Conservation (phyloP, 2,329 filamentous ascomycete genomes). For the Ophiocordyceps sinensis region DNA sequence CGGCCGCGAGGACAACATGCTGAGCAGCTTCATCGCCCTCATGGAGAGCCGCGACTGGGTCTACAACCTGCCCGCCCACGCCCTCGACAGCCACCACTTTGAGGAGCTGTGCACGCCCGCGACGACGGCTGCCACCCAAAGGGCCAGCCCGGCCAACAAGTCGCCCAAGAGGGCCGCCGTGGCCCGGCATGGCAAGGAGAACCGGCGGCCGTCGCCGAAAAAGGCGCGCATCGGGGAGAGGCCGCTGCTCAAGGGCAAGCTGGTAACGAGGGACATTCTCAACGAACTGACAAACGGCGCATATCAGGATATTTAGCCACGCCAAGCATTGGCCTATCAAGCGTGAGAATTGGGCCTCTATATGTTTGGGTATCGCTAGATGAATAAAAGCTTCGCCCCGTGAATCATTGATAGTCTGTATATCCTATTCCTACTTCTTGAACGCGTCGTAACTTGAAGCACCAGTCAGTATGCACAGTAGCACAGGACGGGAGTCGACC, state of each 20-base stretch:
- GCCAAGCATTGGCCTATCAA: neutral
- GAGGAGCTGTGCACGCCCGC: constrained; percentile 38
- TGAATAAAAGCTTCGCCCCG: neutral
- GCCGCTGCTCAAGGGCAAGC: constrained; percentile 48
- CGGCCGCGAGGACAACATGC: constrained; percentile 54
- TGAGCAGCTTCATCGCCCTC: constrained; percentile 59
- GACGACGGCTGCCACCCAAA: constrained; percentile 14
- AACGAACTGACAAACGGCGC: constrained; percentile 48
- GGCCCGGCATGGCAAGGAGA: constrained; percentile 25
- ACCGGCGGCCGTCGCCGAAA: constrained; percentile 33
- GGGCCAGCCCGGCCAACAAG: constrained; percentile 15
- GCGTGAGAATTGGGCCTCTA: constrained; percentile 1
- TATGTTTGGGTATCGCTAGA: constrained; percentile 4
- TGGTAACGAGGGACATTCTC: constrained; percentile 61
- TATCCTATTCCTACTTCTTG: neutral
- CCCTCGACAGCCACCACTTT: constrained; percentile 54
- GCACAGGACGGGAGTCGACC: constrained; percentile 2
- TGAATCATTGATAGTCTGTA: neutral
- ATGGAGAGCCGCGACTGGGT: constrained; percentile 73
- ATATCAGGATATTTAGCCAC: constrained; percentile 9
- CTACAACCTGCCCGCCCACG: constrained; percentile 52
- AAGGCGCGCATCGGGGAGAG: constrained; percentile 44
- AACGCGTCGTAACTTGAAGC: constrained; percentile 13
- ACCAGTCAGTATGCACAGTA: neutral
- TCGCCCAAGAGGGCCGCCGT: constrained; percentile 6